Evolutionary conservation across 2,329 filamentous ascomycete genomes (phyloP), one percentile per base, ranked within the genome.

Genomic region (Amylocarpus encephaloides): DNA sequence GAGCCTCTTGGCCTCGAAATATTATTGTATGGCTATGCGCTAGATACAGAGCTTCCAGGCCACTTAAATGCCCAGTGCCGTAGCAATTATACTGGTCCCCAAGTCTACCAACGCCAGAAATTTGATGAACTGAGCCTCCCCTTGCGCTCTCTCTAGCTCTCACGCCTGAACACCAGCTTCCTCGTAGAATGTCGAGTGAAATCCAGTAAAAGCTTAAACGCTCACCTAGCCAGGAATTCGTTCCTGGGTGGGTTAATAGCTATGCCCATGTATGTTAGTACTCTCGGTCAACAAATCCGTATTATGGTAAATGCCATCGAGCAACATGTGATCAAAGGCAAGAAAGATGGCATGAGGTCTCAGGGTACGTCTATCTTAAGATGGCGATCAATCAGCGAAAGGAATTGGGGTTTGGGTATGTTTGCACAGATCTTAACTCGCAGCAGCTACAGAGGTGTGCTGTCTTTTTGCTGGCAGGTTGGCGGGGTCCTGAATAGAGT

Each of bases 401-500:
- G 50, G 51, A 56, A 48, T 35, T 26, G 51, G 51, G 48, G 50
- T 35, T 36, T 39, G 32, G 50, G 40, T 48, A 39, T 52, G 34
- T 55, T 59, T 61, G 58, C 62, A 66, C 62, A 62, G 52, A 55
- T 51, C 52, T 54, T 58, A 64, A 53, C 62, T 62, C 43, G 57
- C 57, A 44, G 62, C 60, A 44, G 57, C 60, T 36, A 63, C 53
- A 2, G 60, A 61, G 2, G 60, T 63, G 40, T 67, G 64, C 51
- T 65, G 64, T 59, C 64, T 62, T 56, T 66, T 67, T 33, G 62
- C 51, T 32, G 63, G 51, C 39, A 55, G 52, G 40, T 59, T 43
- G 40, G 48, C 44, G 19, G 56, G 45, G 30, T 64, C 62, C 64
- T 65, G 56, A 33, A 35, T 46, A 53, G 39, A 52, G 56, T 66